A percentile compares a stretch with the other conserved stretches of the same genome.
phyloP scores from a whole-genome alignment of 2,329 filamentous ascomycete species.

The Verticillium dahliae region DNA sequence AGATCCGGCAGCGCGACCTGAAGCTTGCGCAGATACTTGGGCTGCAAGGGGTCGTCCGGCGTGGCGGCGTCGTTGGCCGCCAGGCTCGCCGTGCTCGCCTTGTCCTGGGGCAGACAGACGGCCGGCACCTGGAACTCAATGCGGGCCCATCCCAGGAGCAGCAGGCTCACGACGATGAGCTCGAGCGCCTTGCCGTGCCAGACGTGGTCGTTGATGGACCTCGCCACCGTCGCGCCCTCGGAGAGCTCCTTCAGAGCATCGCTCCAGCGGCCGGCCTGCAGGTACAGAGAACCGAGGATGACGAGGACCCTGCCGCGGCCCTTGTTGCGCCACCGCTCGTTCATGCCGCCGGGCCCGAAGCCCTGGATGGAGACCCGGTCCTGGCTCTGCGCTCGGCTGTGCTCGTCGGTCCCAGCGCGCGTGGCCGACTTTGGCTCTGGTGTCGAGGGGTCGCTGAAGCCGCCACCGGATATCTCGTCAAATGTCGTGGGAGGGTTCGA shows the following conservation, averaged over 20 bases:
- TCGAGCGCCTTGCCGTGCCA: slow-evolving; percentile 97
- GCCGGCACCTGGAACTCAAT: slow-evolving; percentile 73
- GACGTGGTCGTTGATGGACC: slow-evolving; percentile 80
- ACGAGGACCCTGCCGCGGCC: slow-evolving; percentile 75
- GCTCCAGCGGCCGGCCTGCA: slow-evolving; percentile 83
- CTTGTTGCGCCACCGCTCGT: slow-evolving; percentile 72
- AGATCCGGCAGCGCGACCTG: slow-evolving; percentile 63
- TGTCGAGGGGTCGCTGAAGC: slow-evolving; percentile 27
- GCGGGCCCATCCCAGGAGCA: slow-evolving; percentile 79
- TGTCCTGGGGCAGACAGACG: slow-evolving; percentile 48
- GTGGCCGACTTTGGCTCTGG: slow-evolving; percentile 30
- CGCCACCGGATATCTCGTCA: slow-evolving; percentile 35
- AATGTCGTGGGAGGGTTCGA: slow-evolving; percentile 42
- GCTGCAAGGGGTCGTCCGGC: slow-evolving; percentile 35
- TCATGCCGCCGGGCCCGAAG: slow-evolving; percentile 64
- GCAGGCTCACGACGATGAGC: slow-evolving; percentile 71
- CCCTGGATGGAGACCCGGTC: slow-evolving; percentile 61
- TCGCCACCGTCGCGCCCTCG: slow-evolving; percentile 72
- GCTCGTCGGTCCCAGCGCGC: slow-evolving; percentile 32
- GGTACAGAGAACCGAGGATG: slow-evolving; percentile 76
- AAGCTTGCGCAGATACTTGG: slow-evolving; percentile 47
- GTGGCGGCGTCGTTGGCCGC: slow-evolving; percentile 16
- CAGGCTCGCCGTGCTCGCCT: slow-evolving; percentile 18
- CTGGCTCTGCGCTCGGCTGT: slow-evolving; percentile 41
- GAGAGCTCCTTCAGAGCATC: slow-evolving; percentile 80